These are phyloP conservation scores for Candida sanyiensis DNA, from an alignment of 805 yeast species.

Conservation along the genomic window DNA sequence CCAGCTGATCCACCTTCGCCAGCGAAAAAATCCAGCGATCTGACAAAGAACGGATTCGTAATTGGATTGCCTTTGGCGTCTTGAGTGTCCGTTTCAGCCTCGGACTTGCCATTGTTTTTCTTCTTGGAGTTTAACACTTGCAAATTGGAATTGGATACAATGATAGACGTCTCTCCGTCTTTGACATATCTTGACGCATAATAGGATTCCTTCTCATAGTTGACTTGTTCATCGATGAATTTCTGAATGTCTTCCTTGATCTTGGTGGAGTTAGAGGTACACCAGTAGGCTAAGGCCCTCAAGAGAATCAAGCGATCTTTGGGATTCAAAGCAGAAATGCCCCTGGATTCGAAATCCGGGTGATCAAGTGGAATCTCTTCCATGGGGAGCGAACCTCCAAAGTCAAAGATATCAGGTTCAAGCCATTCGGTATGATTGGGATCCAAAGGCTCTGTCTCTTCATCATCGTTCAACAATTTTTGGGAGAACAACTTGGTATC, in stretches of 20 bases:
- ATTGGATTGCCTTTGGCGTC: conserved; percentile 21
- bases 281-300: conserved; percentile 23
- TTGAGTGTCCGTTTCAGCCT: conserved; percentile 8
- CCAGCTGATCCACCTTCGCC: conserved; percentile 26
- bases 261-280: conserved; percentile 15
- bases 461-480: conserved; percentile 5
- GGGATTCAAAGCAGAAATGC: conserved; percentile 19
- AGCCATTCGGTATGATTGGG: conserved; percentile 17
- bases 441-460: conserved; percentile 19
- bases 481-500: conserved; percentile 16
- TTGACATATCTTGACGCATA: conserved; percentile 22
- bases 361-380: conserved; percentile 21
- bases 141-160: conserved; percentile 13
- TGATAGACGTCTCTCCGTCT: conserved; percentile 21
- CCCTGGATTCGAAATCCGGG: conserved; percentile 15
- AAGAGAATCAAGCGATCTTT: conserved; percentile 21
- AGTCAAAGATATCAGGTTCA: conserved; percentile 10
- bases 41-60: conserved; percentile 17
- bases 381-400: conserved; percentile 14
- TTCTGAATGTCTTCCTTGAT: conserved; percentile 14
- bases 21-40: conserved; percentile 24
- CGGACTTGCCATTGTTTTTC: conserved; percentile 5
- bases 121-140: conserved; percentile 7
- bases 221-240: not conserved
- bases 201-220: conserved; percentile 23